These are phyloP conservation scores for Zygotorulaspora sp. DNA, from an alignment of 805 yeast genomes.

Conservation along the genomic window DNA sequence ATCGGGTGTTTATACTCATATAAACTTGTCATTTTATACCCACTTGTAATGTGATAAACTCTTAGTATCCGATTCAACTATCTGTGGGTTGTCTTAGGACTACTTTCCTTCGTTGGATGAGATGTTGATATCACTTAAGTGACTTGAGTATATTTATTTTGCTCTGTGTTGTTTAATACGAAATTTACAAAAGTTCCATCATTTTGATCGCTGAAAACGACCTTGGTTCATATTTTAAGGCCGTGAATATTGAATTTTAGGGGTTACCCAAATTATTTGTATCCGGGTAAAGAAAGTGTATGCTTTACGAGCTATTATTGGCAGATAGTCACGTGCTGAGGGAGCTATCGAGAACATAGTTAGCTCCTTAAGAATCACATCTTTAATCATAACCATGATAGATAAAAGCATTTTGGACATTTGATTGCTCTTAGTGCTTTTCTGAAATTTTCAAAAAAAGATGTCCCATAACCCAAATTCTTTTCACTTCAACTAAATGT, in stretches of 20 bases:
- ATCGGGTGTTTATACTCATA: slow-evolving; percentile 36
- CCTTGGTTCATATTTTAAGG: neutral
- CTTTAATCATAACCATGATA: too few species aligned
- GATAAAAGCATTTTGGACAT: too few species aligned
- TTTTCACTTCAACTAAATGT: too few species aligned
- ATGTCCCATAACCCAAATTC: too few species aligned
- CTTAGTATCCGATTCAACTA: neutral
- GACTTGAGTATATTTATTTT: neutral
- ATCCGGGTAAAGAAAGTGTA: neutral
- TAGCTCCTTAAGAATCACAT: too few species aligned
- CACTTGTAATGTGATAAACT: neutral
- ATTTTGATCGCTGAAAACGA: neutral
- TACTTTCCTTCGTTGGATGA: slow-evolving; percentile 19
- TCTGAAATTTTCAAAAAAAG: too few species aligned
- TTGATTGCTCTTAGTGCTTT: too few species aligned
- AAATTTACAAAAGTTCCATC: neutral
- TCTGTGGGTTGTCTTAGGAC: slow-evolving; percentile 5
- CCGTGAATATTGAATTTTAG: too few species aligned
- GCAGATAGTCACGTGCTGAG: neutral
- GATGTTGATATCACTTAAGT: slow-evolving; percentile 7
- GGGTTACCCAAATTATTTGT: too few species aligned
- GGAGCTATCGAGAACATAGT: too few species aligned
- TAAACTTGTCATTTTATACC: slow-evolving; percentile 27
- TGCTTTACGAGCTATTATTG: neutral
- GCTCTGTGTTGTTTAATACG: slow-evolving; percentile 2